Percentiles rank a stretch among this genome's conserved stretches.
Evolutionary conservation across 805 yeast genomes (phyloP).

Genomic region (Suhomyces sp.): DNA sequence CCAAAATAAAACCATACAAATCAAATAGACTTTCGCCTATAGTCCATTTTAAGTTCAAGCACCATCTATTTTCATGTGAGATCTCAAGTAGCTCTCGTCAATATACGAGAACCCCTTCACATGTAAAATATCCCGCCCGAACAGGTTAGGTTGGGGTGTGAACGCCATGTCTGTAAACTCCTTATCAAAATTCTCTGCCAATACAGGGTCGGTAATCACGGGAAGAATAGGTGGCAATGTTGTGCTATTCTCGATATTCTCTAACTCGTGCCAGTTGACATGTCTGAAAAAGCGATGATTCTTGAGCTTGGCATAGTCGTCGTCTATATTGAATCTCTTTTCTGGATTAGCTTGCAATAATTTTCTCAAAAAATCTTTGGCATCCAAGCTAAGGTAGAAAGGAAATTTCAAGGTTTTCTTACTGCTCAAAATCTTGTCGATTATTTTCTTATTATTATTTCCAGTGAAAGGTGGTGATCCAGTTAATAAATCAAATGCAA

Average conservation of each 20-base stretch:
- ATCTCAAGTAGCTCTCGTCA: slow-evolving; percentile 33
- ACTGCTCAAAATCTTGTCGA: slow-evolving; percentile 37
- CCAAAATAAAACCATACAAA: too few relatives aligned
- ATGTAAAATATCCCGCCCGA: slow-evolving; percentile 33
- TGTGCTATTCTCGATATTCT: slow-evolving; percentile 16
- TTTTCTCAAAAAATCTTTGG: slow-evolving; percentile 40
- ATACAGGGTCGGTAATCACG: slow-evolving; percentile 41
- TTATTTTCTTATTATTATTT: slow-evolving; percentile 37
- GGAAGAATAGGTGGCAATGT: slow-evolving; percentile 44
- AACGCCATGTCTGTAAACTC: slow-evolving; percentile 43
- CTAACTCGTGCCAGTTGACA: slow-evolving; percentile 37
- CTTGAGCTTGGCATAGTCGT: slow-evolving; percentile 32
- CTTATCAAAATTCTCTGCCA: slow-evolving; percentile 45
- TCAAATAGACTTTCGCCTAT: too few relatives aligned
- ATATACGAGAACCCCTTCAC: slow-evolving; percentile 44
- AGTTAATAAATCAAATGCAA: slow-evolving; percentile 42
- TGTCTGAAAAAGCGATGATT: slow-evolving; percentile 40
- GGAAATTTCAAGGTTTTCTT: slow-evolving; percentile 37
- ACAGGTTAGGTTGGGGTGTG: slow-evolving; percentile 23
- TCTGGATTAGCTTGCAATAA: slow-evolving; percentile 36
- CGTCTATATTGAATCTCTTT: slow-evolving; percentile 40
- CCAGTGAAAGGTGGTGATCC: slow-evolving; percentile 49
- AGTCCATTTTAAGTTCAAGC: too few relatives aligned
- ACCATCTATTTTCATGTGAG: slow-evolving; percentile 2
- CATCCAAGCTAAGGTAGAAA: slow-evolving; percentile 40